Evolutionary conservation across 768 basidiomycete genomes (phyloP).

Genomic region (Rhizopogon vulgaris): DNA sequence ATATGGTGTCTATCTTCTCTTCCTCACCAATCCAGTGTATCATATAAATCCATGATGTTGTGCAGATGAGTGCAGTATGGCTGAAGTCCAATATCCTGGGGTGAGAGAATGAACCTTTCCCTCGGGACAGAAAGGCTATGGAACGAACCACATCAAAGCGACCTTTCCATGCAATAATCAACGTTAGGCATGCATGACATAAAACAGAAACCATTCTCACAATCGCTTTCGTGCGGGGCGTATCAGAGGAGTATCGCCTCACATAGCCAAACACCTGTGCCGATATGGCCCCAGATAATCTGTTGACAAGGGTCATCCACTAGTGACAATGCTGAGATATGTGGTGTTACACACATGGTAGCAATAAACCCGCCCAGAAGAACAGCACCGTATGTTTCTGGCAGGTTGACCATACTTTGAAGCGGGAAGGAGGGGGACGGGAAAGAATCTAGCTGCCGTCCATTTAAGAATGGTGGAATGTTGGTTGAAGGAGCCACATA

Average conservation of each 20-base stretch:
- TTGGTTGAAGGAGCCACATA: background rate
- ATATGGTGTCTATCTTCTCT: conserved; percentile 34
- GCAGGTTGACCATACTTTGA: conserved; percentile 6
- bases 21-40: conserved; percentile 37
- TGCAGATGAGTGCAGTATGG: conserved; percentile 36
- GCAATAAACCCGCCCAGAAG: conserved; percentile 25
- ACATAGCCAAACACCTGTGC: conserved; percentile 24
- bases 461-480: background rate
- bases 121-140: background rate
- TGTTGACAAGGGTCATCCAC: background rate
- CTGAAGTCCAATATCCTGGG: conserved; percentile 29
- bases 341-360: conserved; percentile 12
- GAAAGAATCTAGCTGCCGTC: background rate
- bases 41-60: conserved; percentile 38
- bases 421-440: background rate
- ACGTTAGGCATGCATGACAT: background rate
- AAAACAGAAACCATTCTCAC: conserved; percentile 9
- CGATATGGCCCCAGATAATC: conserved; percentile 21
- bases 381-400: conserved; percentile 20
- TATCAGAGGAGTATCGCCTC: conserved; percentile 22
- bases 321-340: background rate
- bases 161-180: conserved; percentile 11
- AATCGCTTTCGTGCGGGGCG: conserved; percentile 11
- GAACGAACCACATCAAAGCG: conserved; percentile 17
- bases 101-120: background rate